Evolutionary conservation across 805 yeast species (phyloP), one percentile per base, ranked within the genome.

Genomic region (Ogataea salicorniae): DNA sequence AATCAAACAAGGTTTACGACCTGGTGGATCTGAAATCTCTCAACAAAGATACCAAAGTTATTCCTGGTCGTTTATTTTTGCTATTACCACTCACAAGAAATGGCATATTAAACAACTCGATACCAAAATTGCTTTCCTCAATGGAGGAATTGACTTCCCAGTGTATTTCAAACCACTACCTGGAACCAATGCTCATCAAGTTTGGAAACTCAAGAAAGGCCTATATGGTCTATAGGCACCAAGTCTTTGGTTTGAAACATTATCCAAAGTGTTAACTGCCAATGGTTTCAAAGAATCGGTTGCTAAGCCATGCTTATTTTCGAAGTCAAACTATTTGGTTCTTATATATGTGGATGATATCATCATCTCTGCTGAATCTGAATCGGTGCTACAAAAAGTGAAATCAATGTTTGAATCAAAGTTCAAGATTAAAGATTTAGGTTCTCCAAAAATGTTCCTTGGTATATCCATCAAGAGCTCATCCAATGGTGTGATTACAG

Each of bases 41-140:
- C 20, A 20, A 20, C 20, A 20, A 20, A 20, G 4, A 20, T 13
- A 14, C n/a, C 7, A 17, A 33, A 18, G 18, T 26, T 33, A 18
- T 40, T n/a, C 18, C 29, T n/a, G 23, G 43, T 18, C 13, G 43
- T 29, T 49, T 45, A 1, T 46, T 1, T 22, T 46, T 5, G 22
- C 42, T 16, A 8, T 45, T 3, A 6, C 37, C 6, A 37, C 29
- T 3, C 20, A 33, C 2, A 45, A 43, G 4, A 17, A 37, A 9
- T 48, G 43, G 41, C 3, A 16, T 3, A 26, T 46, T 3, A 16
- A 13, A n/a, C 52, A 48, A 31, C n/a, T 41, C 17, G 54, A 51
- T 44, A 46, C 47, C 6, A 46, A 51, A 13, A 48, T 35, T 39
- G 50, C 46, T 16, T 49, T 51, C 31, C 33, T 46, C 3, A 45